These are phyloP conservation scores for Fusarium nematophilum DNA, from an alignment of 2,329 filamentous ascomycete genomes.

Conservation along the genomic window DNA sequence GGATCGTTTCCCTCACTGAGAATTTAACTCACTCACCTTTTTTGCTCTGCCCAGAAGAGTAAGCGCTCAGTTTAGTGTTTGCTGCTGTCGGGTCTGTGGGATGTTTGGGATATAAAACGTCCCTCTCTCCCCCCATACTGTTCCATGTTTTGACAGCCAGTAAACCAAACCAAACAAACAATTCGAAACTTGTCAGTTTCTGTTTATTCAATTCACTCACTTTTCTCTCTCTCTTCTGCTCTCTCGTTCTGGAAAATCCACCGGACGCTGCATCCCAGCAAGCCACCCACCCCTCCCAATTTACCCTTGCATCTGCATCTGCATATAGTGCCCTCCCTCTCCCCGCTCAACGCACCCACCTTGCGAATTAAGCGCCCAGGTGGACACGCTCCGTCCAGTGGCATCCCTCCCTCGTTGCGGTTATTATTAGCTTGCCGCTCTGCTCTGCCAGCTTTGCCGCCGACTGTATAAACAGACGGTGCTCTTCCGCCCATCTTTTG, in stretches of 20 bases:
- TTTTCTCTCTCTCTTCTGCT: neutral
- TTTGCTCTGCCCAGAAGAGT: too few relatives aligned
- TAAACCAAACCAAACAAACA: too few relatives aligned
- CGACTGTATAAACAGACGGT: constrained; percentile 26
- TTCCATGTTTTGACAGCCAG: too few relatives aligned
- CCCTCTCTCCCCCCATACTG: neutral
- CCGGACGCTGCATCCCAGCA: neutral
- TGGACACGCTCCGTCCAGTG: constrained; percentile 39
- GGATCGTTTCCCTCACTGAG: too few relatives aligned
- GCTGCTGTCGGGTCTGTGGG: too few relatives aligned
- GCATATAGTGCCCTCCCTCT: too few relatives aligned
- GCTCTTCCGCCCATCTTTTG: constrained; percentile 18
- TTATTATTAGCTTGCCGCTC: constrained; percentile 46
- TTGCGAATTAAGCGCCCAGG: constrained; percentile 43
- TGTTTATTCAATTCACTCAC: neutral
- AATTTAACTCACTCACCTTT: too few relatives aligned
- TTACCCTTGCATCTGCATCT: constrained; percentile 26
- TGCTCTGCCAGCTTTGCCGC: constrained; percentile 34
- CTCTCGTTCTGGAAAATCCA: constrained; percentile 13
- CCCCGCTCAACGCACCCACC: constrained; percentile 33
- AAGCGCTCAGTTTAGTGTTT: too few relatives aligned
- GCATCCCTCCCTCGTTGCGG: constrained; percentile 35
- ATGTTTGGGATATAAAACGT: neutral
- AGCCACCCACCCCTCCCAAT: constrained; percentile 2
- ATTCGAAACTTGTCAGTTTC: neutral